Percentiles rank a stretch among this genome's conserved stretches.
These are phyloP conservation scores for Nepenthes alata DNA, from an alignment of 179 eudicot genomes.

Conservation along the genomic window DNA sequence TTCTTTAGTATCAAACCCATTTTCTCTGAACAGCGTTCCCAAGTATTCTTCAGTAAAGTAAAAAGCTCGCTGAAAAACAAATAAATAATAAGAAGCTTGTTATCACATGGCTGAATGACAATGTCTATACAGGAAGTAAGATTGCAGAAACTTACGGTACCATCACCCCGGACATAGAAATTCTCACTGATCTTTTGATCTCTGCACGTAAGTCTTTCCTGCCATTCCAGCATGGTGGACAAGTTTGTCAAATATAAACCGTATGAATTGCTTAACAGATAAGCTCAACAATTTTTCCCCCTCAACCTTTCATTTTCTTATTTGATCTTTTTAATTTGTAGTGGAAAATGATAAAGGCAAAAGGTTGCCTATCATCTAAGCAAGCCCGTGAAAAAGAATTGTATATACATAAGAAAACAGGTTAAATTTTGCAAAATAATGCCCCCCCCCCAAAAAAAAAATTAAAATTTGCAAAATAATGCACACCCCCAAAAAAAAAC, in stretches of 20 bases:
- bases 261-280: background rate
- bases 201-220: constrained; percentile 83
- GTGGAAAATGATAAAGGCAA: no score
- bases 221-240: constrained; percentile 11
- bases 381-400: no score
- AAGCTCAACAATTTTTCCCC: background rate
- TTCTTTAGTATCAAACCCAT: constrained; percentile 61
- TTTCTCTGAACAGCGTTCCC: constrained; percentile 42
- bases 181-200: constrained; percentile 94
- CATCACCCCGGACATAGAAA: constrained; percentile 95
- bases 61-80: constrained; percentile 64
- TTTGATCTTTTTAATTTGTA: no score
- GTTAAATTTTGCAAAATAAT: no score
- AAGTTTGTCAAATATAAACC: constrained; percentile 7
- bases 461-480: no score
- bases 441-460: no score
- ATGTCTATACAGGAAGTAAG: background rate
- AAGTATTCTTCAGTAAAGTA: constrained; percentile 86
- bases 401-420: no score
- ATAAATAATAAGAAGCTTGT: constrained; percentile 7
- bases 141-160: constrained; percentile 56
- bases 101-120: background rate
- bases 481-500: no score
- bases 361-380: no score
- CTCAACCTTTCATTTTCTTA: no score